Base-by-base conservation (phyloP, 1,139 yeast genomes). In the Scheffersomyces insectosa region DNA sequence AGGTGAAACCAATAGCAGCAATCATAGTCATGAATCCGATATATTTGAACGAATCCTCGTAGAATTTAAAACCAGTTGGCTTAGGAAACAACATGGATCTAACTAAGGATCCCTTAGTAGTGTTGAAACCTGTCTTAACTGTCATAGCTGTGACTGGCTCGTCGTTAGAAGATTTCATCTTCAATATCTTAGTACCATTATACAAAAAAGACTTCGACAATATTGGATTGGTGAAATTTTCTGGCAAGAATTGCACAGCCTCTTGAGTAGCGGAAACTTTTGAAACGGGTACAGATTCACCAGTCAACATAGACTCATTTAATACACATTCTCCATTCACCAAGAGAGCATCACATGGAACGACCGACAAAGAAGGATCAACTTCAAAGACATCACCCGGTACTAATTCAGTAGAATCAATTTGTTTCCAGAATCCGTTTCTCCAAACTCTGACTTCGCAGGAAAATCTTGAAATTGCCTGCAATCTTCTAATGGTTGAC, bases 1-100 rank as follows among this genome's bases (percentile, higher is more conserved):
- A 79, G 7, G 84, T 70, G 57, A 95, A 95, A 0, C 99, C 99
- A 48, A 88, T 44, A 39, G 79, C 67, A 0, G 99, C 99, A 59
- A 95, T 83, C 3, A 83, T 44, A 0, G 96, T 79, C 99, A 93
- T 93, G 51, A 90, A 89, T 0, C 97, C 98, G 63, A 93, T 91
- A 61, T 93, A 93, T 59, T 88, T 87, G 74, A 93, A 93, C 1
- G 98, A 90, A 67, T 93, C 99, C 49, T 84, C 80, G 60, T 93
- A 93, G 57, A 93, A 93, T 60, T 90, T 90, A 74, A 93, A 93
- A 0, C 96, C 96, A 3, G 85, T 80, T 1, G 98, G 98, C 54
- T 88, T 90, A 0, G 99, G 99, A 65, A 93, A 93, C 43, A 93
- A 74, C 98, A 93, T 93, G 0, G 98, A 90, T 46, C 99, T 79